Evolutionary conservation across 495 filamentous ascomycete genomes (phyloP).

Genomic region (Aspergillus funiculosus): DNA sequence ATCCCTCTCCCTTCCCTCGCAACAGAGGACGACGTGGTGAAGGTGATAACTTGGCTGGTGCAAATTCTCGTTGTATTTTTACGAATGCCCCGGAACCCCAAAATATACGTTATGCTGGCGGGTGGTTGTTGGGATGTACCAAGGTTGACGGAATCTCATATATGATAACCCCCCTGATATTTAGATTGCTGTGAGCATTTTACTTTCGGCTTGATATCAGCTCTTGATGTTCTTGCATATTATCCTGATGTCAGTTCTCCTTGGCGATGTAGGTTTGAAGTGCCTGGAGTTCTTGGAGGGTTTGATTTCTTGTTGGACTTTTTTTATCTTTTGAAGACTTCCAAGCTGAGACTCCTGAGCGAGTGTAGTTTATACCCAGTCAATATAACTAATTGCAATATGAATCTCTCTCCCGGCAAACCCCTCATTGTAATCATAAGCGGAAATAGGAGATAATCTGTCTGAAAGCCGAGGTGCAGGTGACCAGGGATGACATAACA

Average conservation of each 20-base stretch:
- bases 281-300: background rate
- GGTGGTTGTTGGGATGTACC: background rate
- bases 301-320: background rate
- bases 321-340: too few species aligned
- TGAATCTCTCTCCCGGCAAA: too few species aligned
- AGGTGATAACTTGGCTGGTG: constrained; percentile 3
- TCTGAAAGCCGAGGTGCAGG: background rate
- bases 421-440: too few species aligned
- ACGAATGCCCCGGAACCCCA: constrained; percentile 1
- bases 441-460: constrained; percentile 16
- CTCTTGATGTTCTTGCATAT: background rate
- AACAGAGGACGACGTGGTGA: background rate
- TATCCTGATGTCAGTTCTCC: background rate
- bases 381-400: too few species aligned
- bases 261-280: background rate
- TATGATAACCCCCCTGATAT: too few species aligned
- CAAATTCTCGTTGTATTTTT: constrained; percentile 6
- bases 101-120: background rate
- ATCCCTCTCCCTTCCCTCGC: background rate
- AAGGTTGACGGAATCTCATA: too few species aligned
- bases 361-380: too few species aligned
- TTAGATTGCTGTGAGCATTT: too few species aligned
- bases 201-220: too few species aligned
- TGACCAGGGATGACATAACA: constrained; percentile 19
- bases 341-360: too few species aligned